Conservation (phyloP, 176 grass and related monocot species). For the Cymbopogon citratus region DNA sequence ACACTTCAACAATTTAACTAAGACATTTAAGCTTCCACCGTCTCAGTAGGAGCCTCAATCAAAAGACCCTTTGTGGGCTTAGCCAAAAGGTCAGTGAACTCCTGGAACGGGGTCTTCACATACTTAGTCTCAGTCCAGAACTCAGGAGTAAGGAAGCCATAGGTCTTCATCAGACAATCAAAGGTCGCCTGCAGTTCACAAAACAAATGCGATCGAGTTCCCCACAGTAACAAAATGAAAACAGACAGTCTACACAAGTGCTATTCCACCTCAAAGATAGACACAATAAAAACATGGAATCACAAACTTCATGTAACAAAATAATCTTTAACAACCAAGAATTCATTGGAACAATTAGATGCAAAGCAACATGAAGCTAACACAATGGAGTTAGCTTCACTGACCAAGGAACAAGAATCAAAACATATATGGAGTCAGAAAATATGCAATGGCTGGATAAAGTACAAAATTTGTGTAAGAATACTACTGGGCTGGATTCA, state of each 20-base stretch:
- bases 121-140: slow-evolving; percentile 58
- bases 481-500: neutral
- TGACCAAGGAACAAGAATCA: neutral
- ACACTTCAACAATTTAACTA: neutral
- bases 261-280: neutral
- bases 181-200: slow-evolving; percentile 54
- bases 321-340: neutral
- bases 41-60: slow-evolving; percentile 41
- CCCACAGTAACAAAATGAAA: neutral
- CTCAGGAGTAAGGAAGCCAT: slow-evolving; percentile 55
- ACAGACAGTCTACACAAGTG: neutral
- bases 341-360: neutral
- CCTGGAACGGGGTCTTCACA: slow-evolving; percentile 41
- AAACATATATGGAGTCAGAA: neutral
- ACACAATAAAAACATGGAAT: neutral
- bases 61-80: slow-evolving; percentile 45
- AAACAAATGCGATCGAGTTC: neutral
- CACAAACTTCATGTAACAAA: neutral
- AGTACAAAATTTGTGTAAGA: neutral
- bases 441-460: neutral
- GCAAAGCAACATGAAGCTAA: too few relatives aligned
- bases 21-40: slow-evolving; percentile 32
- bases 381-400: neutral
- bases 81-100: slow-evolving; percentile 49
- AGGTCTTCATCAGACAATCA: slow-evolving; percentile 72